A percentile compares a stretch with the other conserved stretches of the same genome.
These are phyloP conservation scores for Westerdykella aurantiaca DNA, from an alignment of 2,329 filamentous ascomycete genomes.

Conservation along the genomic window DNA sequence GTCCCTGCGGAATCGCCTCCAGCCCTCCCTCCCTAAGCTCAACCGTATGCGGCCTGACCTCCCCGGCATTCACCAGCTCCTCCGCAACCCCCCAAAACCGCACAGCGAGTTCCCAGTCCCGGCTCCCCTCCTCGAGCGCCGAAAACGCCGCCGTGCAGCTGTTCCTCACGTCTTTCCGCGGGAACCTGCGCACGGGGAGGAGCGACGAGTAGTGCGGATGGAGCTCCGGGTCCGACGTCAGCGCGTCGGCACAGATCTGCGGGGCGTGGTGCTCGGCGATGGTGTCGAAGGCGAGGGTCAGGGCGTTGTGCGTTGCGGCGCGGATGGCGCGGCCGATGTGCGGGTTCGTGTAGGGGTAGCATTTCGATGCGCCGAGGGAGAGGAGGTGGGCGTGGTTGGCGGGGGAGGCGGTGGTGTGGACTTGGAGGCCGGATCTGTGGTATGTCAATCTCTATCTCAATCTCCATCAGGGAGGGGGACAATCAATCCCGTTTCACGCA, in stretches of 20 bases:
- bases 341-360: constrained; percentile 48
- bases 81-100: constrained; percentile 13
- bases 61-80: constrained; percentile 16
- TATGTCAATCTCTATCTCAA: background rate
- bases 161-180: constrained; percentile 42
- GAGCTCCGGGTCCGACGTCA: constrained; percentile 22
- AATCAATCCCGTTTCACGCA: no score
- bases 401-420: constrained; percentile 45
- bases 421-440: constrained; percentile 33
- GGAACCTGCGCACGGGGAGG: constrained; percentile 31
- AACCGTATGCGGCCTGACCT: constrained; percentile 29
- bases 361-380: constrained; percentile 43
- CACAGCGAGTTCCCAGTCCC: constrained; percentile 13
- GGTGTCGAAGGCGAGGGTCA: constrained; percentile 47
- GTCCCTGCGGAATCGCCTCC: constrained; percentile 25
- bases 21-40: constrained; percentile 23
- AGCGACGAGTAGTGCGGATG: constrained; percentile 38
- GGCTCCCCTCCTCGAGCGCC: constrained; percentile 34
- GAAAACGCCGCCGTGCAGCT: constrained; percentile 42
- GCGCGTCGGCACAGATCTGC: constrained; percentile 38
- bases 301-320: constrained; percentile 39
- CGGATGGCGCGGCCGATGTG: constrained; percentile 45
- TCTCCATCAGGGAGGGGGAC: background rate
- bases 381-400: constrained; percentile 47
- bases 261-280: constrained; percentile 39